Evolutionary conservation across 352 stramenopile species (phyloP), one percentile per base, ranked within the genome.

Genomic region (Pythium guiyangense): DNA sequence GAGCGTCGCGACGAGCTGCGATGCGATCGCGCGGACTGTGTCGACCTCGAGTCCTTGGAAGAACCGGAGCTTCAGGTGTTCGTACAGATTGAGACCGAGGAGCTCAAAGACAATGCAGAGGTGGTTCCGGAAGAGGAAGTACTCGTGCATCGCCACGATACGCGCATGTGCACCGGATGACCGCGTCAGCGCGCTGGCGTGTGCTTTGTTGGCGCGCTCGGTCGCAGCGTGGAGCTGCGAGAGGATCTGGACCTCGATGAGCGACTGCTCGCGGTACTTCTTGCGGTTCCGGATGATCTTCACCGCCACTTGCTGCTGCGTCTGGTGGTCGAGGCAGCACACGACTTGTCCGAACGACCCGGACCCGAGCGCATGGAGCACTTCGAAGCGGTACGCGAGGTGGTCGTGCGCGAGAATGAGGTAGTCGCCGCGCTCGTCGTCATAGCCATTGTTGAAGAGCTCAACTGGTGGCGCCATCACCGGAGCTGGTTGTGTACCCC

Each of bases 301-400:
- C 59, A 98, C 90, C 0, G 95, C 96, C 2, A 99, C 94, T 17
- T 97, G 86, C 42, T 78, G 67, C 43, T 91, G 70, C 9, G 77
- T 91, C 59, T 82, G 59, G 47, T 90, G 82, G 56, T 98, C 85
- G 12, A 96, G 60, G 64, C 96, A 99, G 57, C 88, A 81, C 29
- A 99, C 97, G 22, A 99, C 97, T 79, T 99, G 97, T 1, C 97
- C 97, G 71, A 99, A 99, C 1, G 96, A 98, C 3, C 97, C 97
- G 59, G 97, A 96, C 3, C 97, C 97, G 48, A 99, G 96, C 39
- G 85, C 69, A 52, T 96, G 88, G 45, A 98, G 84, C 35, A 99
- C 85, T 59, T 96, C 79, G 70, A 99, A 99, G 2, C 95, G 88
- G 48, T 92, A 95, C 18, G 79, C 79, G 58, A 99, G 87, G 29